phyloP scores from a whole-genome alignment of 768 basidiomycete genomes.

The Boletus speciosus region DNA sequence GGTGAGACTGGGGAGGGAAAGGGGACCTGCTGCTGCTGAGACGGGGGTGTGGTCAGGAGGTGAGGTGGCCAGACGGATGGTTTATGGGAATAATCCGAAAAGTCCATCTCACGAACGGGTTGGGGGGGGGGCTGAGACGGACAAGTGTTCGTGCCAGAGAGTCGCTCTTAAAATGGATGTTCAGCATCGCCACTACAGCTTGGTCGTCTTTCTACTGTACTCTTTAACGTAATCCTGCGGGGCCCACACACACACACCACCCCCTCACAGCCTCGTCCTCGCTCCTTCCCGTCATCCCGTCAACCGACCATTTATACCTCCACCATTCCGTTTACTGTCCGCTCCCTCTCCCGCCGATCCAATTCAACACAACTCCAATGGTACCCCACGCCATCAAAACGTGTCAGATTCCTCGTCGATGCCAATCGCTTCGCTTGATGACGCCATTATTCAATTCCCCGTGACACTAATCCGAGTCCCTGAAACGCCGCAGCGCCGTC shows the following conservation, averaged over 20 bases:
- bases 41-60: conserved; percentile 5
- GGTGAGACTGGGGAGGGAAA: conserved; percentile 30
- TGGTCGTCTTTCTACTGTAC: not conserved
- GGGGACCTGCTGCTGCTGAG: conserved; percentile 1
- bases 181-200: conserved; percentile 13
- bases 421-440: conserved; percentile 1
- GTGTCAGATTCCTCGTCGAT: conserved; percentile 12
- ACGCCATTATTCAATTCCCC: conserved; percentile 7
- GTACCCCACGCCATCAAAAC: conserved; percentile 27
- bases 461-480: conserved; percentile 5
- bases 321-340: too few relatives aligned
- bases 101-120: conserved; percentile 20
- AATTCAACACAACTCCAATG: conserved; percentile 2
- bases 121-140: too few relatives aligned
- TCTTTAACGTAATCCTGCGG: conserved; percentile 10
- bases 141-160: not conserved
- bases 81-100: conserved; percentile 31
- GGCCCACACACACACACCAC: too few relatives aligned
- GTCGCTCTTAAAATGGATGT: not conserved
- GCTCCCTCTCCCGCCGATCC: not conserved
- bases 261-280: too few relatives aligned
- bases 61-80: conserved; percentile 18
- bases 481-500: conserved; percentile 27
- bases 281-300: too few relatives aligned
- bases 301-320: too few relatives aligned